phyloP scores from a whole-genome alignment of 2,329 filamentous ascomycete genomes.

The Xylariaceae sp. region DNA sequence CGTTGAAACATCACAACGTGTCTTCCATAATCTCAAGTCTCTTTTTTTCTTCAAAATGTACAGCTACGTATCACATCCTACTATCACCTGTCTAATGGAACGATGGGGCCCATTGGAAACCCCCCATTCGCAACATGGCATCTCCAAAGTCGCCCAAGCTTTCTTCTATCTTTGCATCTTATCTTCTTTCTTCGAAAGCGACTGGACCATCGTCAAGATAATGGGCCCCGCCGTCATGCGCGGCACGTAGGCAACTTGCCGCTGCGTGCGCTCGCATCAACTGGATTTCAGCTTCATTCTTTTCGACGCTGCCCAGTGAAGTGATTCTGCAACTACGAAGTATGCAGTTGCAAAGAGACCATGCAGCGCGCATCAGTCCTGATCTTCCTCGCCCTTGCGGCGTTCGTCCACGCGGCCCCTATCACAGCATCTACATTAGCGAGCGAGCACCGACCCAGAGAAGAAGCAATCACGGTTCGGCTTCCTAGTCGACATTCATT shows the following conservation, averaged over 20 bases:
- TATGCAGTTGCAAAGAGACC: background rate
- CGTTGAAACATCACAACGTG: too few species aligned
- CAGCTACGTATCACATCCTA: background rate
- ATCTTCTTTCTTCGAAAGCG: background rate
- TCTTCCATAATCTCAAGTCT: background rate
- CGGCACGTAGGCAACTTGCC: background rate
- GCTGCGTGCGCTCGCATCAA: background rate
- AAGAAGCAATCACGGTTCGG: conserved; percentile 21
- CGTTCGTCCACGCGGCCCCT: conserved; percentile 26
- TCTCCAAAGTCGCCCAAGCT: background rate
- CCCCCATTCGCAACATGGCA: background rate
- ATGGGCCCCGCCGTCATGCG: background rate
- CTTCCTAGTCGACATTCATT: conserved; percentile 21
- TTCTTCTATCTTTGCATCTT: background rate
- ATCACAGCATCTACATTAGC: conserved; percentile 26
- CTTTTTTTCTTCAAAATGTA: too few species aligned
- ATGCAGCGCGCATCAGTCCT: conserved; percentile 25
- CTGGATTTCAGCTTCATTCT: background rate
- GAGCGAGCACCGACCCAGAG: conserved; percentile 14
- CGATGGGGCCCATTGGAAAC: background rate
- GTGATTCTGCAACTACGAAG: background rate
- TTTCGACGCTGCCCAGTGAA: background rate
- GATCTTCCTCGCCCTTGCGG: conserved; percentile 28
- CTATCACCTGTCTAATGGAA: background rate
- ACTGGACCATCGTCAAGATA: background rate